These are phyloP conservation scores for Kuraishia piskuri DNA, from an alignment of 805 yeast species.

Conservation along the genomic window DNA sequence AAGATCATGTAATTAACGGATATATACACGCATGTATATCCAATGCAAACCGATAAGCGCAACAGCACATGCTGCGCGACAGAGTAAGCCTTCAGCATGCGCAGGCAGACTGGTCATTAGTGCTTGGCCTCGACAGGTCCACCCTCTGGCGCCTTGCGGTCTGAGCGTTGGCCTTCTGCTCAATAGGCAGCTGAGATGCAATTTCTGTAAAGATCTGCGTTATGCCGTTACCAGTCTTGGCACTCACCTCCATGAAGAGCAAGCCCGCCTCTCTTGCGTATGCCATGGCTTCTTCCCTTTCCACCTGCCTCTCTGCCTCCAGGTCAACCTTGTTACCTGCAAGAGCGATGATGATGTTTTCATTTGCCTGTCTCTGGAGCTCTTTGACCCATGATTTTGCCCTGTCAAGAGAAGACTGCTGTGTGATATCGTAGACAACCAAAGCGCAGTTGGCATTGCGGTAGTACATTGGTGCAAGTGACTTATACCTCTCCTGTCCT, in stretches of 20 bases:
- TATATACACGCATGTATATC: not conserved
- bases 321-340: constrained; percentile 78
- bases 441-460: constrained; percentile 75
- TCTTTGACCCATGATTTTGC: constrained; percentile 78
- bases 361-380: constrained; percentile 71
- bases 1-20: not conserved
- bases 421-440: constrained; percentile 71
- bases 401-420: constrained; percentile 53
- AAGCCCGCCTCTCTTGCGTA: constrained; percentile 47
- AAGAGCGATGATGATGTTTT: constrained; percentile 67
- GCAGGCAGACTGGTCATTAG: constrained; percentile 16
- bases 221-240: constrained; percentile 47
- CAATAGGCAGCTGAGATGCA: constrained; percentile 36
- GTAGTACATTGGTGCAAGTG: constrained; percentile 78
- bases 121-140: constrained; percentile 21
- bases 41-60: not conserved
- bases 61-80: not conserved
- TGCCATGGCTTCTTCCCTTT: constrained; percentile 35
- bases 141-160: constrained; percentile 13
- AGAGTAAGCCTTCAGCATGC: constrained; percentile 1
- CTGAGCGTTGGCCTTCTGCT: constrained; percentile 15
- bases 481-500: constrained; percentile 74
- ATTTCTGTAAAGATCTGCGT: constrained; percentile 38
- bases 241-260: constrained; percentile 47
- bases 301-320: constrained; percentile 37